Conservation (phyloP, 2,329 filamentous ascomycete genomes). For the Fusarium newnesense region DNA sequence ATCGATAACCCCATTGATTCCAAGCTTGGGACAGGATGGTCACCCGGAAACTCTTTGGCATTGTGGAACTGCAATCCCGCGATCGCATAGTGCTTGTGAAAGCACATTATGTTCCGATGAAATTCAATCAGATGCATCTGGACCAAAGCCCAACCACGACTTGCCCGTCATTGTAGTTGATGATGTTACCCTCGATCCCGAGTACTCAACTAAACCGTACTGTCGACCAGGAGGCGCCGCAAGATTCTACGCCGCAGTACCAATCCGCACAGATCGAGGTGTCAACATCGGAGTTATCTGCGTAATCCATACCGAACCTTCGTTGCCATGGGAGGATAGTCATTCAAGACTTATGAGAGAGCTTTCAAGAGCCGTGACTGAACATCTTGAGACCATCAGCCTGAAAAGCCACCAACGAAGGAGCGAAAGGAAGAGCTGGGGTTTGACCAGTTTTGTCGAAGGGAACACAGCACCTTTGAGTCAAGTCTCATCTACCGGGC, state of each 20-base stretch:
- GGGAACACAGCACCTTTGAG: conserved; percentile 37
- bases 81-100: conserved; percentile 45
- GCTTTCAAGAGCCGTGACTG: conserved; percentile 48
- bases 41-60: conserved; percentile 37
- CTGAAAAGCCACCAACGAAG: conserved; percentile 43
- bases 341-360: conserved; percentile 42
- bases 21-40: conserved; percentile 22
- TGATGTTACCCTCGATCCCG: conserved; percentile 48
- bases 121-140: not conserved
- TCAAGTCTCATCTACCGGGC: not conserved
- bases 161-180: conserved; percentile 49
- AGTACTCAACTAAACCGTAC: conserved; percentile 43
- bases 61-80: conserved; percentile 48
- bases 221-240: conserved; percentile 36
- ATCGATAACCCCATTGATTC: conserved; percentile 50
- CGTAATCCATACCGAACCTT: conserved; percentile 37
- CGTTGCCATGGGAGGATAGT: conserved; percentile 38
- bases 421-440: conserved; percentile 51
- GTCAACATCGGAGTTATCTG: conserved; percentile 57
- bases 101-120: conserved; percentile 36
- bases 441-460: conserved; percentile 51
- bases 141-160: not conserved
- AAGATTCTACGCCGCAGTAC: conserved; percentile 55
- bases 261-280: conserved; percentile 52
- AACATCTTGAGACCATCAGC: conserved; percentile 49